Conservation (phyloP, 164 flowering plant genomes). For the Piper betle region DNA sequence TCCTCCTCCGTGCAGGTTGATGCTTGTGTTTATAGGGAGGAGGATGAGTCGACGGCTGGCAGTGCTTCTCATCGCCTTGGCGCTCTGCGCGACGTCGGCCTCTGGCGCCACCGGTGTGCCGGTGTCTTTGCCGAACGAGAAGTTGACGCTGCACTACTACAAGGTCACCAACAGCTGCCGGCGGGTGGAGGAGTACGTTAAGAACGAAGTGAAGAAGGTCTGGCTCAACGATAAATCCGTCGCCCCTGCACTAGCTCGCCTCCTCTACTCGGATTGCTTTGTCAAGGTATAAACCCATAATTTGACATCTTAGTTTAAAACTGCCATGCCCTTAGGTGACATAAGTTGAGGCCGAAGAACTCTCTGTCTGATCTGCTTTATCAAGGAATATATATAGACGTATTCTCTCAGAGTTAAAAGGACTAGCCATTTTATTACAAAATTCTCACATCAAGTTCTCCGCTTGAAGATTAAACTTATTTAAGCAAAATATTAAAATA, state of each 20-base stretch:
- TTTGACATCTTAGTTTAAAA: background rate
- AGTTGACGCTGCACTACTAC: constrained; percentile 39
- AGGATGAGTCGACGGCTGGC: background rate
- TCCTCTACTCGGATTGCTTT: constrained; percentile 66
- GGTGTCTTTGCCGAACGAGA: constrained; percentile 14
- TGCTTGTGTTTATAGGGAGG: background rate
- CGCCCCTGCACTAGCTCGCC: constrained; percentile 41
- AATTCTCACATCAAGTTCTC: too few species aligned
- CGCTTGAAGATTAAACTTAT: too few species aligned
- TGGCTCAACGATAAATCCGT: constrained; percentile 31
- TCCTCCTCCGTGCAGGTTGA: background rate
- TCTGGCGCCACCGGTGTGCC: constrained; percentile 14
- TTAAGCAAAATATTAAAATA: too few species aligned
- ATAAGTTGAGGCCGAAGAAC: too few species aligned
- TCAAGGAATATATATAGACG: too few species aligned
- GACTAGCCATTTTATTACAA: too few species aligned
- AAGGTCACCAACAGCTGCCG: constrained; percentile 27
- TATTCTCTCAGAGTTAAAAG: too few species aligned
- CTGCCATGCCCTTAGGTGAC: too few species aligned
- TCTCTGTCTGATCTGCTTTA: too few species aligned
- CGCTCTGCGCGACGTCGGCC: background rate
- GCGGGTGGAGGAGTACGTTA: constrained; percentile 35
- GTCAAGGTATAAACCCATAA: constrained; percentile 26
- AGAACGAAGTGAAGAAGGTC: constrained; percentile 30
- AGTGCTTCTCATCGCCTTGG: background rate